Percentiles rank a stretch among this genome's conserved stretches.
Conservation (phyloP, 768 basidiomycete genomes). For the Tubosaeta brunneosetosa region DNA sequence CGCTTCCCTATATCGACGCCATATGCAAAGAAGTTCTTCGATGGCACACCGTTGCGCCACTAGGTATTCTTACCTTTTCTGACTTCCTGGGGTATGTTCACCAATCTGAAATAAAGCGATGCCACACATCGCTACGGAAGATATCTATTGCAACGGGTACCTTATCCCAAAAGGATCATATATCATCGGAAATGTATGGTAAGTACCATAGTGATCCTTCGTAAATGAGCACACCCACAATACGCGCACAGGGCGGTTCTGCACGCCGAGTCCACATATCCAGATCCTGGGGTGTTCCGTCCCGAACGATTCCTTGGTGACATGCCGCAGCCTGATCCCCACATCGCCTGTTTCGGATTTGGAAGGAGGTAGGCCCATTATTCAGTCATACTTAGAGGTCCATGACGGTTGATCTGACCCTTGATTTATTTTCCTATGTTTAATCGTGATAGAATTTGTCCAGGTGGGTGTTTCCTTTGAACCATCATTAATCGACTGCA, state of each 20-base stretch:
- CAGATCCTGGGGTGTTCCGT: slow-evolving; percentile 28
- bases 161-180: slow-evolving; percentile 22
- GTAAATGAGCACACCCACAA: slow-evolving; percentile 1
- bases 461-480: slow-evolving; percentile 6
- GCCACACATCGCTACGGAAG: slow-evolving; percentile 17
- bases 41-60: slow-evolving; percentile 17
- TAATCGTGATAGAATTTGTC: slow-evolving; percentile 11
- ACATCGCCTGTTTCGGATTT: slow-evolving; percentile 21
- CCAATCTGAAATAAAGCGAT: not conserved
- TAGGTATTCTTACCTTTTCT: slow-evolving; percentile 26
- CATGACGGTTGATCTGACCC: not conserved
- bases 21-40: slow-evolving; percentile 23
- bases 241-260: slow-evolving; percentile 43
- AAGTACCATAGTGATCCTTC: slow-evolving; percentile 7
- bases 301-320: slow-evolving; percentile 33
- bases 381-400: not conserved
- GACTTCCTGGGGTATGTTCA: not conserved
- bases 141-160: slow-evolving; percentile 13
- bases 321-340: slow-evolving; percentile 16
- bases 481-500: not conserved
- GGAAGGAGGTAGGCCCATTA: slow-evolving; percentile 22
- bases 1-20: slow-evolving; percentile 25
- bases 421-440: not conserved
- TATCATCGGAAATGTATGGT: slow-evolving; percentile 21
- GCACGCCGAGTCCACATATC: slow-evolving; percentile 40